phyloP scores from a whole-genome alignment of 2,329 filamentous ascomycete species.

The Colletotrichum sp. region DNA sequence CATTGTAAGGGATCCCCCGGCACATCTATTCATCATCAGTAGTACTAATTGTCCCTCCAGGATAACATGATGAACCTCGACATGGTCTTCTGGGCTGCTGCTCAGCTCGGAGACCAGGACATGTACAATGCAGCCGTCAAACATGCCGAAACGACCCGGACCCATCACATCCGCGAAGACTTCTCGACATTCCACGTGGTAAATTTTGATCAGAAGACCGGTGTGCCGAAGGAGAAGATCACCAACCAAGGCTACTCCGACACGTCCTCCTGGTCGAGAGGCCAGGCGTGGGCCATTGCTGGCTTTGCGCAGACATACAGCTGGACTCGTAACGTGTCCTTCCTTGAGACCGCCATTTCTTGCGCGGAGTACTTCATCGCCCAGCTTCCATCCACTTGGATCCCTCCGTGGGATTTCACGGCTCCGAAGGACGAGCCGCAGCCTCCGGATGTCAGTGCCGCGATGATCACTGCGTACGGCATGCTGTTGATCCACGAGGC shows the following conservation, averaged over 20 bases:
- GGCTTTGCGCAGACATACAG: constrained; percentile 50
- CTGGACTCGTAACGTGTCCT: constrained; percentile 47
- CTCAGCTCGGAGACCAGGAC: constrained; percentile 30
- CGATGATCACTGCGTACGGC: constrained; percentile 40
- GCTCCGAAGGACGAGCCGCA: constrained; percentile 30
- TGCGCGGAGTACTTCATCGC: constrained; percentile 51
- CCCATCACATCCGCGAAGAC: constrained; percentile 43
- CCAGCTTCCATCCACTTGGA: constrained; percentile 37
- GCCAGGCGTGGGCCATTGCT: constrained; percentile 53
- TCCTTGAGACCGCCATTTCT: constrained; percentile 44
- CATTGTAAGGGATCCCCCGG: constrained; percentile 34
- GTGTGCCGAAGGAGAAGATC: constrained; percentile 40
- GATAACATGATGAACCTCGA: constrained; percentile 48
- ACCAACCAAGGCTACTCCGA: constrained; percentile 53
- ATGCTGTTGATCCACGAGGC: constrained; percentile 39
- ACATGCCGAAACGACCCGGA: constrained; percentile 43
- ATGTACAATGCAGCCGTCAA: constrained; percentile 38
- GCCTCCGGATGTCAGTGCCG: constrained; percentile 41
- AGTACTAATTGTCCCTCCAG: constrained; percentile 16
- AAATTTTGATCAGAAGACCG: constrained; percentile 47
- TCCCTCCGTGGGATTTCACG: constrained; percentile 56
- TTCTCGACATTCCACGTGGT: constrained; percentile 46
- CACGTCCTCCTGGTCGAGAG: constrained; percentile 49
- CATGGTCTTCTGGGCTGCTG: constrained; percentile 44
- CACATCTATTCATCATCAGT: neutral